Evolutionary conservation across 2,329 filamentous ascomycete species (phyloP).

Genomic region (Fragosphaeria purpurea): DNA sequence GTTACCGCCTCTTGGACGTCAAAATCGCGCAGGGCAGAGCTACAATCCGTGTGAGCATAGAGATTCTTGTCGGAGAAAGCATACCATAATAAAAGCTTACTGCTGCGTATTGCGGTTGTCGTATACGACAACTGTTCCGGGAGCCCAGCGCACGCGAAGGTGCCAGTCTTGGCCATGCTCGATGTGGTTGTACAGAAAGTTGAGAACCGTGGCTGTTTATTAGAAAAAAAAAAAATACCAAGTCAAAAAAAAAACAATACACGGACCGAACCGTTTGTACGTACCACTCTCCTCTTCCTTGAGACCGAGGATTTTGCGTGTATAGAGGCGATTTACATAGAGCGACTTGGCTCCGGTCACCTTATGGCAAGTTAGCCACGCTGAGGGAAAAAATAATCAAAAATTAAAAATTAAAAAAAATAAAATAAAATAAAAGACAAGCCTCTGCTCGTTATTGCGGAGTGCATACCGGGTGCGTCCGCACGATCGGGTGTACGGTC

Average conservation of each 20-base stretch:
- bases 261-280: no score
- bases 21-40: slow-evolving; percentile 15
- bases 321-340: slow-evolving; percentile 39
- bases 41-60: not conserved
- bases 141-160: slow-evolving; percentile 35
- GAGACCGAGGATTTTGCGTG: slow-evolving; percentile 66
- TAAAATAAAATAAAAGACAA: no score
- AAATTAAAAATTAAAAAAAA: no score
- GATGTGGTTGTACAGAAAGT: slow-evolving; percentile 35
- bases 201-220: slow-evolving; percentile 21
- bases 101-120: slow-evolving; percentile 18
- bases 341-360: slow-evolving; percentile 31
- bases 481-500: slow-evolving; percentile 33
- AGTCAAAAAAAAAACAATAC: no score
- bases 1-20: slow-evolving; percentile 8
- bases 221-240: no score
- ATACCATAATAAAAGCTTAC: not conserved
- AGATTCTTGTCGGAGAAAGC: not conserved
- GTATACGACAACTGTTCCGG: slow-evolving; percentile 34
- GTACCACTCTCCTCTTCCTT: slow-evolving; percentile 44
- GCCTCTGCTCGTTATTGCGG: no score
- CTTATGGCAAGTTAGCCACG: no score
- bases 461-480: slow-evolving; percentile 28
- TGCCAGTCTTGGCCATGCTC: slow-evolving; percentile 36
- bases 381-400: no score